A percentile compares a stretch with the other conserved stretches of the same genome.
Evolutionary conservation across 805 yeast species (phyloP).

Genomic region (Maudiozyma pseudohumilis): DNA sequence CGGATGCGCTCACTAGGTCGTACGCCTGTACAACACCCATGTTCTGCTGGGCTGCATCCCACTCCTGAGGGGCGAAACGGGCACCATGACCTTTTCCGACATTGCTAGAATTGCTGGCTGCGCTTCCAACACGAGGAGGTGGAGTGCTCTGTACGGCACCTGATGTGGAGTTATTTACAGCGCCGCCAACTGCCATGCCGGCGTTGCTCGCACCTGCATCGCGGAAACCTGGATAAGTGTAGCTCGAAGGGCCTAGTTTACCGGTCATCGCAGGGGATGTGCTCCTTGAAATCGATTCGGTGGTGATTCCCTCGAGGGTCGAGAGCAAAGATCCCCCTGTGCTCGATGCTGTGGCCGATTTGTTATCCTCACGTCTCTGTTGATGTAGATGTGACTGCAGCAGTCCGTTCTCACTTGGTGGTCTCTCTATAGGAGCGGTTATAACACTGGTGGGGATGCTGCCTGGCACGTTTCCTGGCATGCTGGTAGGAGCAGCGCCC

Average conservation of each 20-base stretch:
- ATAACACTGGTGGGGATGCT: background rate
- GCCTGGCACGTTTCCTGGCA: too few species aligned
- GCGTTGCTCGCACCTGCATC: background rate
- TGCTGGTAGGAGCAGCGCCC: conserved; percentile 1
- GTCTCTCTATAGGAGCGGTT: background rate
- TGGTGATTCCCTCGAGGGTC: background rate
- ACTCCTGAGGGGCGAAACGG: conserved; percentile 2
- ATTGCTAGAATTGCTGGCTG: background rate
- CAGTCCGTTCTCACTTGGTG: background rate
- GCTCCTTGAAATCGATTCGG: background rate
- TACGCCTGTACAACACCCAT: conserved; percentile 5
- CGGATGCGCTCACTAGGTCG: conserved; percentile 1
- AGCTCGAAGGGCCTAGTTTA: conserved; percentile 6
- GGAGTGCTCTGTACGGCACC: background rate
- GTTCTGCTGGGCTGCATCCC: conserved; percentile 4
- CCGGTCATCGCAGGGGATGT: background rate
- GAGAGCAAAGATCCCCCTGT: background rate
- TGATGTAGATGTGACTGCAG: background rate
- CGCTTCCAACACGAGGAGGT: background rate
- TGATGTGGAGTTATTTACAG: background rate
- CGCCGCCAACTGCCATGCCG: background rate
- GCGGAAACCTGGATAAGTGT: conserved; percentile 17
- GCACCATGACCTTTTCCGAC: background rate
- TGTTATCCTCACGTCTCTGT: background rate
- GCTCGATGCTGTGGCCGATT: background rate